Conservation (phyloP, 2,329 filamentous ascomycete genomes). For the Bipolaris gigantea region DNA sequence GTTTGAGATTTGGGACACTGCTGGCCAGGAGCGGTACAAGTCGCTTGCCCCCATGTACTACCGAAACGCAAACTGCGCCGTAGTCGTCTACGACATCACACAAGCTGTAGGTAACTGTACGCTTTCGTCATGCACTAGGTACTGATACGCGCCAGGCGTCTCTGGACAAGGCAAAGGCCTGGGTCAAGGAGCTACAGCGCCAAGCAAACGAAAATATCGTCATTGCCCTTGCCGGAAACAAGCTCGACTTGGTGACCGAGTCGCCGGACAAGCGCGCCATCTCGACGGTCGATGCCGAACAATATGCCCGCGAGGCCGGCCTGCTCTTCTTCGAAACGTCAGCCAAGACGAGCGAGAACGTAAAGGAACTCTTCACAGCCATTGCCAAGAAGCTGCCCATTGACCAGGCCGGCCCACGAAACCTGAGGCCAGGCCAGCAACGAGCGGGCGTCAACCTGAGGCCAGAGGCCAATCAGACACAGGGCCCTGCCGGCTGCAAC, state of each 20-base stretch:
- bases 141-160: constrained; percentile 67
- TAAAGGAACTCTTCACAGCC: constrained; percentile 91
- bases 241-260: constrained; percentile 92
- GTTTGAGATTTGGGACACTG: constrained; percentile 95
- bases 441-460: constrained; percentile 69
- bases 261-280: constrained; percentile 96
- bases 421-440: constrained; percentile 64
- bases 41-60: constrained; percentile 99
- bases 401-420: constrained; percentile 91
- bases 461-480: constrained; percentile 61
- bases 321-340: constrained; percentile 98
- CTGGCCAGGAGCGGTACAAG: constrained; percentile 98
- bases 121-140: constrained; percentile 6
- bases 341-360: constrained; percentile 95
- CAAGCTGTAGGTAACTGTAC: constrained; percentile 73
- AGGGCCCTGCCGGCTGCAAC: constrained; percentile 63
- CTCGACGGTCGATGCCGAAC: constrained; percentile 83
- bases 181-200: constrained; percentile 98
- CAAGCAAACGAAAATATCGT: constrained; percentile 99
- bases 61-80: constrained; percentile 97
- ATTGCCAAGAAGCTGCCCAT: constrained; percentile 98
- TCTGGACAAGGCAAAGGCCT: constrained; percentile 97
- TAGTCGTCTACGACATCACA: constrained; percentile 99
- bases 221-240: constrained; percentile 92
- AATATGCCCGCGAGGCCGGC: constrained; percentile 90